A percentile compares a stretch with the other conserved stretches of the same genome.
These are phyloP conservation scores for Paramyrothecium sp. DNA, from an alignment of 2,329 filamentous ascomycete species.

Conservation along the genomic window DNA sequence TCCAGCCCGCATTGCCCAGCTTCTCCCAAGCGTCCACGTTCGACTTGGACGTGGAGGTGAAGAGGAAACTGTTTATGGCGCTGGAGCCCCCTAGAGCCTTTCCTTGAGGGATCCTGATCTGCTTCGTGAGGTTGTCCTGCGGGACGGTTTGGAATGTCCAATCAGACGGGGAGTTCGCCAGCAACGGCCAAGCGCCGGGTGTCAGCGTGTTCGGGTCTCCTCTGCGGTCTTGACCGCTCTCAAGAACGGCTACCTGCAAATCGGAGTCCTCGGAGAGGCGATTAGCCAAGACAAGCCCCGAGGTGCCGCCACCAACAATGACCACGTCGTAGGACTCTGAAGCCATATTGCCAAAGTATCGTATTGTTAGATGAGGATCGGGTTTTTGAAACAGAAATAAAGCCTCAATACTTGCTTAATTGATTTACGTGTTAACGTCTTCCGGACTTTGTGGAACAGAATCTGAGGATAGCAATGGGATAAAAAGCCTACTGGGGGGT, in stretches of 20 bases:
- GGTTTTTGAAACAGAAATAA: not conserved
- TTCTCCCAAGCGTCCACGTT: constrained; percentile 31
- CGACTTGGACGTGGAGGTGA: constrained; percentile 25
- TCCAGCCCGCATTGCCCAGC: constrained; percentile 30
- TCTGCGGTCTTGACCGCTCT: constrained; percentile 17
- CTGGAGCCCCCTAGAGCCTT: constrained; percentile 44
- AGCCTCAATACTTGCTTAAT: not conserved
- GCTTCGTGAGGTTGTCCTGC: constrained; percentile 12
- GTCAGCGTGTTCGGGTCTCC: constrained; percentile 4
- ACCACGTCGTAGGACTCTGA: constrained; percentile 2
- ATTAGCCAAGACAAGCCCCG: constrained; percentile 4
- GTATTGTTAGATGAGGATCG: not conserved
- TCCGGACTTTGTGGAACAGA: not conserved
- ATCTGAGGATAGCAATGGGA: not conserved
- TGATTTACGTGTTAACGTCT: not conserved
- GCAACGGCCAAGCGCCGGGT: constrained; percentile 11
- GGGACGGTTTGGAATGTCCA: constrained; percentile 18
- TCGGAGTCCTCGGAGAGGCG: constrained; percentile 12
- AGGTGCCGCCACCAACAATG: constrained; percentile 6
- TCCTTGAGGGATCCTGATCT: constrained; percentile 39
- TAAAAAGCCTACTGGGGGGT: not conserved
- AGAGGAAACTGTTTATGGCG: constrained; percentile 40
- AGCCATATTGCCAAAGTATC: not conserved
- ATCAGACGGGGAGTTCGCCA: constrained; percentile 16
- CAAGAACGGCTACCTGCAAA: constrained; percentile 17